These are phyloP conservation scores for Achlya hypogyna DNA, from an alignment of 352 stramenopile species.

Conservation along the genomic window DNA sequence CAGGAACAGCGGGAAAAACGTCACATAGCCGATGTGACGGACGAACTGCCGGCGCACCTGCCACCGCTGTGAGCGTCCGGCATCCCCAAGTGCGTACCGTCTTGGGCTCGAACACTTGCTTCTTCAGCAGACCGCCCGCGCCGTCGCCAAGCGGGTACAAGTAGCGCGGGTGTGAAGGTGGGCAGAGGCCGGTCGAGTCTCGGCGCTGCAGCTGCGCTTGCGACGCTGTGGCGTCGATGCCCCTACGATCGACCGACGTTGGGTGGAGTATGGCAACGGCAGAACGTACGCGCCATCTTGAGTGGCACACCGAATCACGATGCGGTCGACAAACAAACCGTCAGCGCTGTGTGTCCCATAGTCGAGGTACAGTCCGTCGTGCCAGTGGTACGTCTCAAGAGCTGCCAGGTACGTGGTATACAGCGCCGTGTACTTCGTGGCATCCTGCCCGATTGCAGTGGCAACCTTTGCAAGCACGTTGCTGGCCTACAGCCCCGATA, in stretches of 20 bases:
- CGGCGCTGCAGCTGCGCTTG: slow-evolving; percentile 26
- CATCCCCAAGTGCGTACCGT: too few relatives aligned
- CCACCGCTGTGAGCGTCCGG: too few relatives aligned
- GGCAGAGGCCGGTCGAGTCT: slow-evolving; percentile 37
- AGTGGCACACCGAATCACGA: slow-evolving; percentile 60
- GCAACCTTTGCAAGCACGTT: slow-evolving; percentile 44
- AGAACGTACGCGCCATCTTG: slow-evolving; percentile 25
- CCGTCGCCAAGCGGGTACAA: slow-evolving; percentile 78
- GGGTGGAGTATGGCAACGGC: too few relatives aligned
- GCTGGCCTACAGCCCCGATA: slow-evolving; percentile 25
- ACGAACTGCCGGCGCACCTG: slow-evolving; percentile 61
- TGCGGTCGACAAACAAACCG: slow-evolving; percentile 52
- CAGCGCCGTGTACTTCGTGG: slow-evolving; percentile 29
- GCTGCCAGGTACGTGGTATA: slow-evolving; percentile 31
- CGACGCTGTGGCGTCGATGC: slow-evolving; percentile 34
- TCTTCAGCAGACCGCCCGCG: slow-evolving; percentile 54
- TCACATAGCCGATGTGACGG: slow-evolving; percentile 81
- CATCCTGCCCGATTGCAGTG: slow-evolving; percentile 26
- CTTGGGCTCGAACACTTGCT: slow-evolving; percentile 56
- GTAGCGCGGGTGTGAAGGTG: slow-evolving; percentile 47
- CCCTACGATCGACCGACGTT: too few relatives aligned
- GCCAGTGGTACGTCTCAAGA: slow-evolving; percentile 64
- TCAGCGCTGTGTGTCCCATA: slow-evolving; percentile 69
- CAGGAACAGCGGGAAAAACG: slow-evolving; percentile 76
- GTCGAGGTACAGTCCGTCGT: slow-evolving; percentile 63